Base-by-base conservation (phyloP, 768 basidiomycete genomes). In the Agrocybe praecox region DNA sequence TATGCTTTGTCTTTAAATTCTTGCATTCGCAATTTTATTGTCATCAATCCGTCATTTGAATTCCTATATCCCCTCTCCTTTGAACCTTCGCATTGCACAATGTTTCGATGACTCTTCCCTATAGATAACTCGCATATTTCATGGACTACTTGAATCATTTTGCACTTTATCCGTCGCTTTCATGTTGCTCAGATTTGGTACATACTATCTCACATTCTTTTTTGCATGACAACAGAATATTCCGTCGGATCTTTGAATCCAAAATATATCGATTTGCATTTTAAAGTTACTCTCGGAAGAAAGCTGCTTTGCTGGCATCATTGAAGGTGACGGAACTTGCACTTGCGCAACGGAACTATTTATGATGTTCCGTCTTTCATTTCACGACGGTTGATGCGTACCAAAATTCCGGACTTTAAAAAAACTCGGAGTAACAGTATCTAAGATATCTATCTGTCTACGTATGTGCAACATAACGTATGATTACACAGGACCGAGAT, bases 171-270 rank as follows among this genome's bases (percentile, higher is more conserved):
- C 52, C 46, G 55, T 42, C 48, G n/a, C 42, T 40, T 32, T 36
- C 15, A 42, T 2, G 19, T 10, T 43, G 19, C 47, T 33, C 24
- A 18, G 26, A 26, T n/a, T 55, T 40, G 49, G 45, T 54, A 62
- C 64, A 67, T 42, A 23, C 81, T 58, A 72, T 73, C 55, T 54
- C 55, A 62, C 65, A 14, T 21, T 67, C 60, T 26, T 65, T 67
- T 67, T 67, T 53, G 61, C 61, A 65, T 65, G 61, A 36, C 47
- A 54, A 21, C 18, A 56, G 49, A 45, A 56, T 21, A 26, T 49
- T 12, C 19, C 53, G 40, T 55, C 22, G 29, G 21, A 29, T 26
- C 29, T 53, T 21, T 9, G 17, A 21, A 29, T 33, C 49, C 21
- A 24, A 43, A 52, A 52, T 52, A 43, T 43, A 52, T 40, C 9